Percentiles rank a stretch among this genome's conserved stretches.
Evolutionary conservation across 805 yeast species (phyloP).

Genomic region (Suhomyces faveliae): DNA sequence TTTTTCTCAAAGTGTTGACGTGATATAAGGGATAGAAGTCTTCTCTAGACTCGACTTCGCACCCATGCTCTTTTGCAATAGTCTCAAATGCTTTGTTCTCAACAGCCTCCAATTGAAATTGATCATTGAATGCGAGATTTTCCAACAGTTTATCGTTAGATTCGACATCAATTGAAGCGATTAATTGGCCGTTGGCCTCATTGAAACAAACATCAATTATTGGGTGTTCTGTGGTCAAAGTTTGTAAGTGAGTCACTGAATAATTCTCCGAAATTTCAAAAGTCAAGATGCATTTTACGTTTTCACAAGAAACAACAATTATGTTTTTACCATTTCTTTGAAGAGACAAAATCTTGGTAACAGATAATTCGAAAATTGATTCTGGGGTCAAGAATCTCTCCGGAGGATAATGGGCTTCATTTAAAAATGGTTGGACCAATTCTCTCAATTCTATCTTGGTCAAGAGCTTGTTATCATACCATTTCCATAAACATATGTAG

Average conservation of each 20-base stretch:
- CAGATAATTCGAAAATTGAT: conserved; percentile 54
- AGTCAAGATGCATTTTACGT: conserved; percentile 45
- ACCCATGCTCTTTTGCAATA: conserved; percentile 27
- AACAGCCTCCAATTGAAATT: conserved; percentile 14
- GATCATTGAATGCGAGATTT: conserved; percentile 16
- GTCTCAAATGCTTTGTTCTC: conserved; percentile 16
- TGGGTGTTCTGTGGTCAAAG: conserved; percentile 22
- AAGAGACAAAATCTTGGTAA: conserved; percentile 43
- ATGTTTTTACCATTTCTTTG: conserved; percentile 19
- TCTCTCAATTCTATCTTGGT: conserved; percentile 49
- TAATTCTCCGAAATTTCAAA: conserved; percentile 29
- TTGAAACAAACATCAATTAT: conserved; percentile 30
- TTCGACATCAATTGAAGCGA: conserved; percentile 35
- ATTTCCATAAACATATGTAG: conserved; percentile 71
- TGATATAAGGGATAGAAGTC: conserved; percentile 51
- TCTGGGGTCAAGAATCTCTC: conserved; percentile 54
- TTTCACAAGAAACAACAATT: conserved; percentile 50
- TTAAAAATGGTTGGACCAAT: conserved; percentile 40
- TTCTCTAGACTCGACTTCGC: conserved; percentile 32
- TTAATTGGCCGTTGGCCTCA: conserved; percentile 14
- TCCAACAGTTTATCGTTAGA: conserved; percentile 25
- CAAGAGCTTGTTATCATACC: conserved; percentile 53
- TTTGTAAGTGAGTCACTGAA: conserved; percentile 28
- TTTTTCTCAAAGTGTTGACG: conserved; percentile 52
- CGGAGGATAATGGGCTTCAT: conserved; percentile 61